These are phyloP conservation scores for Cutaneotrichosporon mucoides DNA, from an alignment of 1,284 basidiomycete genomes.

Conservation along the genomic window DNA sequence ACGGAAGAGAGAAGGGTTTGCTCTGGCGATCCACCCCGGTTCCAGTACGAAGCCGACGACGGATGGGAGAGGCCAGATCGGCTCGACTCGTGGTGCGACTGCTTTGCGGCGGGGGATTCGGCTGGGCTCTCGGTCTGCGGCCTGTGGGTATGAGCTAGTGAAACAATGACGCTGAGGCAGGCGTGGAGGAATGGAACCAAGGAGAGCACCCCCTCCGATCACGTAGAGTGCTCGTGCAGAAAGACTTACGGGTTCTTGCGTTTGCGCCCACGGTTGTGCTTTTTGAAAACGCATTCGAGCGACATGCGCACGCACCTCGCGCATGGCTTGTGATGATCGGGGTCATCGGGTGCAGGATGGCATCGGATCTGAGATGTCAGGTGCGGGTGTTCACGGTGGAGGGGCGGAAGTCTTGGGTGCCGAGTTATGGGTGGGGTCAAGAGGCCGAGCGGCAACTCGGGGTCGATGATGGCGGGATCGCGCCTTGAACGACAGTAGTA, in stretches of 20 bases:
- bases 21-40: slow-evolving; percentile 12
- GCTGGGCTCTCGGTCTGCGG: slow-evolving; percentile 1
- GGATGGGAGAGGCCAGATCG: background rate
- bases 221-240: too few species aligned
- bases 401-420: too few species aligned
- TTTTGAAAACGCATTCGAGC: slow-evolving; percentile 31
- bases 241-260: slow-evolving; percentile 29
- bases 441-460: too few species aligned
- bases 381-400: background rate
- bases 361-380: slow-evolving; percentile 29
- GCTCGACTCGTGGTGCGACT: slow-evolving; percentile 6
- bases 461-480: too few species aligned
- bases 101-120: slow-evolving; percentile 12
- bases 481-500: too few species aligned
- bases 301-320: slow-evolving; percentile 30
- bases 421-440: too few species aligned
- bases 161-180: too few species aligned
- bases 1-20: slow-evolving; percentile 10
- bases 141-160: background rate
- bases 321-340: slow-evolving; percentile 30
- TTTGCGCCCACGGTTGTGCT: slow-evolving; percentile 35
- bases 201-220: too few species aligned
- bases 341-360: slow-evolving; percentile 32
- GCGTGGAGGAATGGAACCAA: too few species aligned
- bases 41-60: slow-evolving; percentile 12